Evolutionary conservation across 306 rosid genomes (phyloP).

Genomic region (Astragalus glycyphyllos): DNA sequence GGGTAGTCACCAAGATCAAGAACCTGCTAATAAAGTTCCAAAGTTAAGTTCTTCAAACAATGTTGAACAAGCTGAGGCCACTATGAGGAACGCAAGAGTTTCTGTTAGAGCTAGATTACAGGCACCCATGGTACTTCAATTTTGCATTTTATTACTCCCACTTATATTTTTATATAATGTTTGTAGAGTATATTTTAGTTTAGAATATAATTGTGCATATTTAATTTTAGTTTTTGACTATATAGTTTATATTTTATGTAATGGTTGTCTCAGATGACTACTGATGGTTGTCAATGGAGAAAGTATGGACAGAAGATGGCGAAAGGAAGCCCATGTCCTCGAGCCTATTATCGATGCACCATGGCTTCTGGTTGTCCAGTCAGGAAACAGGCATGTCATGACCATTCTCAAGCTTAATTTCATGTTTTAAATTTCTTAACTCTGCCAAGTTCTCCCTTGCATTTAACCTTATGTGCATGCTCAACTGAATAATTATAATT

Average conservation of each 20-base stretch:
- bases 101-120: slow-evolving; percentile 88
- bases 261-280: slow-evolving; percentile 59
- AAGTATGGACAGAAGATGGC: slow-evolving; percentile 98
- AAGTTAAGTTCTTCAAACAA: slow-evolving; percentile 59
- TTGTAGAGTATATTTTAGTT: too few relatives aligned
- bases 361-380: slow-evolving; percentile 95
- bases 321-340: slow-evolving; percentile 96
- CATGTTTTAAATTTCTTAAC: background rate
- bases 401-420: slow-evolving; percentile 7
- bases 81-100: slow-evolving; percentile 89
- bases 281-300: slow-evolving; percentile 97
- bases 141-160: background rate
- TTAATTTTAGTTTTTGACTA: too few relatives aligned
- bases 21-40: slow-evolving; percentile 50
- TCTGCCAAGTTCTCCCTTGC: slow-evolving; percentile 1
- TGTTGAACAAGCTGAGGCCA: slow-evolving; percentile 77
- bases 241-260: too few relatives aligned
- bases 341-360: slow-evolving; percentile 96
- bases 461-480: background rate
- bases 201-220: too few relatives aligned
- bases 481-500: slow-evolving; percentile 3
- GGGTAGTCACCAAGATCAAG: slow-evolving; percentile 59
- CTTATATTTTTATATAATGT: too few relatives aligned
- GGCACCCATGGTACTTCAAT: slow-evolving; percentile 66
- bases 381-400: slow-evolving; percentile 73